Percentiles rank a stretch among this genome's conserved stretches.
Conservation (phyloP, 2,329 filamentous ascomycete genomes). For the Sporothrix pallida region DNA sequence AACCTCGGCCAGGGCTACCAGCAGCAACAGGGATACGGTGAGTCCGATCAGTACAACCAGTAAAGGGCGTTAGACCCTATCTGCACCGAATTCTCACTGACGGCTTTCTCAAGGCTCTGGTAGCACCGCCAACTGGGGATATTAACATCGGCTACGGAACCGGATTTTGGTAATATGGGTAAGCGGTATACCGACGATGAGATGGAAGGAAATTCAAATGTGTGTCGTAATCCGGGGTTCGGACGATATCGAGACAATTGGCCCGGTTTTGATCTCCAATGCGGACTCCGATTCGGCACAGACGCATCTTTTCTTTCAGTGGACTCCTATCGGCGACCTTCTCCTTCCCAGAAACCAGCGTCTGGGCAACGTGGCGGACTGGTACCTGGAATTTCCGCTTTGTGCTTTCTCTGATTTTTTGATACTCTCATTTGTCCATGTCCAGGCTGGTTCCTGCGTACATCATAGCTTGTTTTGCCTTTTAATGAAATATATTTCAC, state of each 20-base stretch:
- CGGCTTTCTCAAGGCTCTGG: not conserved
- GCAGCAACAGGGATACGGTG: conserved; percentile 18
- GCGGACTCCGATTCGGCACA: not conserved
- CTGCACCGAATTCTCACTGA: too few relatives aligned
- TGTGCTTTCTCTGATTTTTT: not conserved
- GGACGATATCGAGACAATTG: not conserved
- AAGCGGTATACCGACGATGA: not conserved
- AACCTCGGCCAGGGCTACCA: conserved; percentile 3
- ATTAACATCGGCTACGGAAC: not conserved
- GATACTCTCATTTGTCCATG: not conserved
- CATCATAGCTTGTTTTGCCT: not conserved
- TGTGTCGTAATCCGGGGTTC: not conserved
- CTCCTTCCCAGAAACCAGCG: not conserved
- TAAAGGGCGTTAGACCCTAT: not conserved
- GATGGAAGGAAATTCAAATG: not conserved
- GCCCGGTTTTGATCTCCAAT: not conserved
- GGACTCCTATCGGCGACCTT: not conserved
- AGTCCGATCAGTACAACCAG: not conserved
- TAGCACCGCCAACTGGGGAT: conserved; percentile 4
- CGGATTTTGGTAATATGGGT: not conserved
- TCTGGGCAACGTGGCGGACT: not conserved
- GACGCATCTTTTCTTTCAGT: not conserved
- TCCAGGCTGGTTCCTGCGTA: conserved; percentile 5
- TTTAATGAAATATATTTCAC: not conserved
- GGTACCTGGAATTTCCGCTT: not conserved